Evolutionary conservation across 2,329 filamentous ascomycete species (phyloP).

Genomic region (Gliomastix tumulicola): DNA sequence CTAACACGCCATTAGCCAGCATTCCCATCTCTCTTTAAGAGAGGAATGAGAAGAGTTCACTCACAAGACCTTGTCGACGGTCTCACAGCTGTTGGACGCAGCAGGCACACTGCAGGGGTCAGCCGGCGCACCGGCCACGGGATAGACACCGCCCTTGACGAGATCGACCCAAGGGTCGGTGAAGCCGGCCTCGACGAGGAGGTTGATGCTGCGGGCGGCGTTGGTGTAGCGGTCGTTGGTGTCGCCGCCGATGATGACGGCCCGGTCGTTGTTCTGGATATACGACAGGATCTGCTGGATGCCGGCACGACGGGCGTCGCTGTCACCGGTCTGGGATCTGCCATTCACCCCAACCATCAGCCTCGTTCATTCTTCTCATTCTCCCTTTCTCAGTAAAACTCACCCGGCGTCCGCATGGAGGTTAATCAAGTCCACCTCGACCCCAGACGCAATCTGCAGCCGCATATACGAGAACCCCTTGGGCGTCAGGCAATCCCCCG

Average conservation of each 20-base stretch:
- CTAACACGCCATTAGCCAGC: conserved; percentile 3
- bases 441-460: conserved; percentile 38
- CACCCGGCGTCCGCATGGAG: conserved; percentile 56
- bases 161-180: conserved; percentile 55
- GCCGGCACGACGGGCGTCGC: conserved; percentile 49
- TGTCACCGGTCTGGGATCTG: conserved; percentile 42
- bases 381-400: not conserved
- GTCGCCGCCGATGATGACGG: conserved; percentile 59
- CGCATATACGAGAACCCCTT: conserved; percentile 67
- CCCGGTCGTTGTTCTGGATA: conserved; percentile 51
- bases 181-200: conserved; percentile 41
- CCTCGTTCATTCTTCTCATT: not conserved
- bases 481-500: conserved; percentile 58
- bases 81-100: conserved; percentile 48
- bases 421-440: conserved; percentile 60
- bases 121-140: conserved; percentile 25
- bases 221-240: conserved; percentile 58
- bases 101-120: conserved; percentile 51
- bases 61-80: conserved; percentile 57
- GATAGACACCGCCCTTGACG: conserved; percentile 35
- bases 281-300: conserved; percentile 51
- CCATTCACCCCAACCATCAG: not conserved
- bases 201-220: conserved; percentile 36
- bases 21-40: not conserved
- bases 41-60: conserved; percentile 2